Percentiles rank a stretch among this genome's conserved stretches.
phyloP scores from a whole-genome alignment of 2,329 filamentous ascomycete genomes.

The Fusarium pseudoanthophilum region DNA sequence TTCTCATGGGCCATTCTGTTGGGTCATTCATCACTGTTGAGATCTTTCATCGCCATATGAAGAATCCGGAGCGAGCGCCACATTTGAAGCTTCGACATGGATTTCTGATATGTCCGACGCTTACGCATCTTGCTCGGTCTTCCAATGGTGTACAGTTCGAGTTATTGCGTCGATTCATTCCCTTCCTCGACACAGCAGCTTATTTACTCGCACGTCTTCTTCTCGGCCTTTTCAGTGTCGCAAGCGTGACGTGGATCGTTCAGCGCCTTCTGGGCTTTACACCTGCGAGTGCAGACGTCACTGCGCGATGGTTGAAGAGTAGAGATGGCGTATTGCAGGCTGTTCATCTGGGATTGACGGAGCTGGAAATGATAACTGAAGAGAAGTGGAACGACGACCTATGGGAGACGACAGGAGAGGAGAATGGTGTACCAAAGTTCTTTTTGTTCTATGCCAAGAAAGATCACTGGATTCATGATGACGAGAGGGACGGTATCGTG shows the following conservation, averaged over 20 bases:
- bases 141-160: slow-evolving; percentile 63
- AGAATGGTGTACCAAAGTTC: slow-evolving; percentile 57
- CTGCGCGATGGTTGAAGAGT: slow-evolving; percentile 64
- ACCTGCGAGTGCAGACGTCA: slow-evolving; percentile 59
- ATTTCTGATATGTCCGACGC: slow-evolving; percentile 78
- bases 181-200: slow-evolving; percentile 55
- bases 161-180: slow-evolving; percentile 53
- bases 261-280: slow-evolving; percentile 59
- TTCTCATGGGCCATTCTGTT: slow-evolving; percentile 79
- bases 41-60: slow-evolving; percentile 67
- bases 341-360: slow-evolving; percentile 67
- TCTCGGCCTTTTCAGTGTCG: slow-evolving; percentile 55
- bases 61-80: slow-evolving; percentile 48
- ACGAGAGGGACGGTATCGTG: slow-evolving; percentile 67
- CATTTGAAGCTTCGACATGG: slow-evolving; percentile 60
- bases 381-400: slow-evolving; percentile 69
- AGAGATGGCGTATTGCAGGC: slow-evolving; percentile 69
- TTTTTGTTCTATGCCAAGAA: slow-evolving; percentile 69
- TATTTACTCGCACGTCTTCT: slow-evolving; percentile 55
- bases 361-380: slow-evolving; percentile 68
- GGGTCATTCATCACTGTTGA: slow-evolving; percentile 78
- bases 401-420: slow-evolving; percentile 57
- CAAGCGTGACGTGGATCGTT: slow-evolving; percentile 57
- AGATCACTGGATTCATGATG: slow-evolving; percentile 71
- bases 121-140: slow-evolving; percentile 75